These are phyloP conservation scores for Leccinellum rugosiceps DNA, from an alignment of 768 basidiomycete species.

Conservation along the genomic window DNA sequence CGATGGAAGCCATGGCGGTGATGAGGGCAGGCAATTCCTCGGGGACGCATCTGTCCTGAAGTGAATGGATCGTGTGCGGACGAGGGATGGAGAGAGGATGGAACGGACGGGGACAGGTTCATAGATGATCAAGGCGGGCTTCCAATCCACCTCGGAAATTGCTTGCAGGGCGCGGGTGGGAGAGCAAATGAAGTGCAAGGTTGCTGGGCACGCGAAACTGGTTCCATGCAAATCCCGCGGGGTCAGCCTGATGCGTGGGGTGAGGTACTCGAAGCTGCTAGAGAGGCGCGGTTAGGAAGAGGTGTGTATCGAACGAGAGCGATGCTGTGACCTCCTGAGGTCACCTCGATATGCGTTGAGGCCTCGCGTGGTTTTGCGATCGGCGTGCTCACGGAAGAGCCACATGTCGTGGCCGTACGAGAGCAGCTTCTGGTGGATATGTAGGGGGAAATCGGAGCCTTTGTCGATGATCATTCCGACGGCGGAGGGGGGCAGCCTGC, in stretches of 20 bases:
- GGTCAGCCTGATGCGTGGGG: slow-evolving; percentile 64
- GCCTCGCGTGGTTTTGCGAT: slow-evolving; percentile 62
- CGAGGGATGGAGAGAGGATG: neutral
- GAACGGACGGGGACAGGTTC: slow-evolving; percentile 81
- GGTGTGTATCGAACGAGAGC: slow-evolving; percentile 1
- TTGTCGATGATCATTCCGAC: slow-evolving; percentile 85
- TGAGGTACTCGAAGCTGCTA: slow-evolving; percentile 82
- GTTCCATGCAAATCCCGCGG: slow-evolving; percentile 65
- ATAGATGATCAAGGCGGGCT: slow-evolving; percentile 60
- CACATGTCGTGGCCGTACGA: slow-evolving; percentile 74
- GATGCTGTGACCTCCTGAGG: slow-evolving; percentile 51
- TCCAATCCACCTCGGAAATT: slow-evolving; percentile 67
- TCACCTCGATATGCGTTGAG: slow-evolving; percentile 76
- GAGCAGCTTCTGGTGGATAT: slow-evolving; percentile 53
- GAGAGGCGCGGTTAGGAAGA: slow-evolving; percentile 7
- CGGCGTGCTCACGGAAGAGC: slow-evolving; percentile 62
- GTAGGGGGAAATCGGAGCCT: slow-evolving; percentile 69
- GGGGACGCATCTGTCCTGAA: slow-evolving; percentile 74
- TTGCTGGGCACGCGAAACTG: slow-evolving; percentile 45
- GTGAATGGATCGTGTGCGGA: neutral
- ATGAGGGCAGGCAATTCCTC: slow-evolving; percentile 70
- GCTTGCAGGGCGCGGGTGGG: slow-evolving; percentile 67
- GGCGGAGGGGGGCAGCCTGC: slow-evolving; percentile 60
- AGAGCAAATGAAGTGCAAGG: slow-evolving; percentile 84
- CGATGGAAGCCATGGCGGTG: slow-evolving; percentile 53